Evolutionary conservation across 345 rosid species (phyloP), one percentile per base, ranked within the genome.

Genomic region (Geranium brycei): DNA sequence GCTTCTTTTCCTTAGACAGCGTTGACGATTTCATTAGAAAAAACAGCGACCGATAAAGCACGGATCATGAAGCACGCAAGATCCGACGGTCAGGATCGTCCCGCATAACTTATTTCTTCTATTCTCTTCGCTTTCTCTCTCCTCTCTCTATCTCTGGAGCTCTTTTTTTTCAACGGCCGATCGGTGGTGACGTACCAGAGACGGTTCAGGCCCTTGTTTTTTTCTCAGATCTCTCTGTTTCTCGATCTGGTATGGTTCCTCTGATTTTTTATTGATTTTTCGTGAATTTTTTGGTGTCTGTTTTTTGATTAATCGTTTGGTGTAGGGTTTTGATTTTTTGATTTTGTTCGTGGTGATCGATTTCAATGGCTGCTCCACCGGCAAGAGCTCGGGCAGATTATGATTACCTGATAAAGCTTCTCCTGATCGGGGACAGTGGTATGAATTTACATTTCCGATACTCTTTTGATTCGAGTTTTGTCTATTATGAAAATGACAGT

Each of bases 351-450:
- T 47, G 53, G 53, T 47, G 53, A 47, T 47, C 7, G 11, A 47
- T 47, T 47, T 64, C 71, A 62, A 83, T 83, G 88, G 80, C 88
- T 66, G 87, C 87, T 77, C 89, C 91, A 68, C 88, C 89, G 66
- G 82, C 89, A 63, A 82, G 91, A 82, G 91, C 85, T 68, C 84
- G 91, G 32, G 91, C 91, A 68, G 91, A 82, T 82, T 82, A 86
- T 62, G 91, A 86, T 73, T 86, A 73, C 77, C 91, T 86, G 60
- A 77, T 83, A 28, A 86, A 86, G 68, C 91, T 83, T 41, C 82
- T 86, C 17, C 70, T 83, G 76, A 83, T 86, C 81, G 89, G 89
- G 64, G 92, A 86, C 53, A 86, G 92, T 69, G 89, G 92, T 83
- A 70, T 19, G 79, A 31, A 62, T 72, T 63, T 30, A 35, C 55